phyloP scores from a whole-genome alignment of 345 rosid genomes.

The Boechera stricta region DNA sequence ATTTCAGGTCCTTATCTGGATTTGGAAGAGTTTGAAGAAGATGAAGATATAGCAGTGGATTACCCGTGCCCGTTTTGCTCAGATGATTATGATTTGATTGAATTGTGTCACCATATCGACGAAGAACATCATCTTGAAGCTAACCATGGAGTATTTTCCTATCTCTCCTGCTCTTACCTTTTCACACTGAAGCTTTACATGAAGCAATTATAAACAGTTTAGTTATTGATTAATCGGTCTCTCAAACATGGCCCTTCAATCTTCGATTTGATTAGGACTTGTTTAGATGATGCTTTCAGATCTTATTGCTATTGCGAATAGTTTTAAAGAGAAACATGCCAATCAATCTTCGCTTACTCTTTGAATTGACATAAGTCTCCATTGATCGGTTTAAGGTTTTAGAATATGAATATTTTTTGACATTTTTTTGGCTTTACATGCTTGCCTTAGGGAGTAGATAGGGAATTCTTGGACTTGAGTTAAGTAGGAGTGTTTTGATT shows the following conservation, averaged over 20 bases:
- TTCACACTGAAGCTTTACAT: slow-evolving; percentile 15
- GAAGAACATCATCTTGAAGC: slow-evolving; percentile 43
- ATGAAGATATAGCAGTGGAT: slow-evolving; percentile 32
- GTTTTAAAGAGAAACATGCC: background rate
- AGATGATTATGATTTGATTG: slow-evolving; percentile 42
- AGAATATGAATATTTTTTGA: background rate
- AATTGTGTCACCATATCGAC: slow-evolving; percentile 41
- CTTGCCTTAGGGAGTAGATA: background rate
- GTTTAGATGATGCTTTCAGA: background rate
- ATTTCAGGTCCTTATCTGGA: slow-evolving; percentile 30
- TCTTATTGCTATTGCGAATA: background rate
- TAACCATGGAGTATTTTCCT: slow-evolving; percentile 40
- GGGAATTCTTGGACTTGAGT: background rate
- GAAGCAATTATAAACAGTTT: background rate
- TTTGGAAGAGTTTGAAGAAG: slow-evolving; percentile 41
- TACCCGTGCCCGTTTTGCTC: slow-evolving; percentile 45
- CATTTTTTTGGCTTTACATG: background rate
- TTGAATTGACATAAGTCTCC: background rate
- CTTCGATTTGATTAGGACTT: background rate
- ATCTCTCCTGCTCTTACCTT: background rate
- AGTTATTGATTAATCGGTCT: background rate
- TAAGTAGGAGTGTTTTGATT: background rate
- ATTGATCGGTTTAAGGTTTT: background rate
- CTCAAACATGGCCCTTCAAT: background rate
- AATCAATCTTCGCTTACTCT: no score